Evolutionary conservation across 768 basidiomycete genomes (phyloP).

Genomic region (Exidia glandulosa): DNA sequence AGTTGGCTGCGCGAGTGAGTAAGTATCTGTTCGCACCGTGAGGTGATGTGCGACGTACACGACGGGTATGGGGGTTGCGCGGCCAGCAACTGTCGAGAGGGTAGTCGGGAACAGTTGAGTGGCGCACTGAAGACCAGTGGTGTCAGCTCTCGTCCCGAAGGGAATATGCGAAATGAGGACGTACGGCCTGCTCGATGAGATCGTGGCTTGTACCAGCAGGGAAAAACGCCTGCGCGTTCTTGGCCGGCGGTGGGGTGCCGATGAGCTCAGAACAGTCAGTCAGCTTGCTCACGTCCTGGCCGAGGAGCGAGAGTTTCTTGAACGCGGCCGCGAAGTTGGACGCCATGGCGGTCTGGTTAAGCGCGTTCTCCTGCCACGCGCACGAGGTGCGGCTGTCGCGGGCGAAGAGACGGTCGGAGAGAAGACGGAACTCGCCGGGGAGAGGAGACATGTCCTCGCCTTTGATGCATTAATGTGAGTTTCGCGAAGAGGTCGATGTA

Average conservation of each 20-base stretch:
- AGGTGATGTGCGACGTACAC: background rate
- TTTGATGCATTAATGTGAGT: no score
- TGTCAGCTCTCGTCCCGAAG: background rate
- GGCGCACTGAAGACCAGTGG: background rate
- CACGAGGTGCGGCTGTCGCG: conserved; percentile 34
- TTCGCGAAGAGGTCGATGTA: no score
- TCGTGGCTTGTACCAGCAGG: background rate
- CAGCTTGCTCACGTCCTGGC: no score
- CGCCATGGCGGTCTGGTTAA: background rate
- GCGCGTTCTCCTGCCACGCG: conserved; percentile 26
- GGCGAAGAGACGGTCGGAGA: conserved; percentile 24
- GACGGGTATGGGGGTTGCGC: no score
- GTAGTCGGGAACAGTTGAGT: background rate
- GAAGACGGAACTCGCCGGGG: conserved; percentile 35
- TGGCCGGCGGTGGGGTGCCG: background rate
- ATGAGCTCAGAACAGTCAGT: no score
- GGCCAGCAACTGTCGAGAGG: background rate
- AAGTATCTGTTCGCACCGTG: background rate
- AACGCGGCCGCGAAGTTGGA: background rate
- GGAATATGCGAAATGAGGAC: background rate
- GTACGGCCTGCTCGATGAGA: background rate
- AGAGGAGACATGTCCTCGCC: conserved; percentile 24
- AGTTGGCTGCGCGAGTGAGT: background rate
- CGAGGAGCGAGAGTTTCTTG: no score
- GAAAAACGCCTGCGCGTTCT: background rate